Conservation (phyloP, 78 protist genomes). For the Speleostelium caveatum region DNA sequence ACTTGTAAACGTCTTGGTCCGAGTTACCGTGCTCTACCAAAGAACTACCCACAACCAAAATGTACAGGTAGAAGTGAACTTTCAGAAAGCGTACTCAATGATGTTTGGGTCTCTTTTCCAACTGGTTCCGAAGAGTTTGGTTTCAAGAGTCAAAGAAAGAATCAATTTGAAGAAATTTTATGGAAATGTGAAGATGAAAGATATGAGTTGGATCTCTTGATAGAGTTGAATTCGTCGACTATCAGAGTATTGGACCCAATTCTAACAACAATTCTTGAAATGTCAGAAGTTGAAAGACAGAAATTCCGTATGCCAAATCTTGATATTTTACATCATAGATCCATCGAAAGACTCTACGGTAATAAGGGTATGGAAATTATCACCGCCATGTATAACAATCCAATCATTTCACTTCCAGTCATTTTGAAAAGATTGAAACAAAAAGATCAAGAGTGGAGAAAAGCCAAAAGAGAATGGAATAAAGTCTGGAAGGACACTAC, state of each 20-base stretch:
- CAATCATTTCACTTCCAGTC: slow-evolving; percentile 84
- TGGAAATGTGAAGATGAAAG: slow-evolving; percentile 94
- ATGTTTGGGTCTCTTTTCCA: slow-evolving; percentile 89
- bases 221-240: slow-evolving; percentile 84
- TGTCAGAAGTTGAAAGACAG: slow-evolving; percentile 38
- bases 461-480: slow-evolving; percentile 86
- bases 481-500: slow-evolving; percentile 90
- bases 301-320: slow-evolving; percentile 42
- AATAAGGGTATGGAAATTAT: slow-evolving; percentile 58
- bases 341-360: slow-evolving; percentile 42
- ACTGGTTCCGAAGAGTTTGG: slow-evolving; percentile 86
- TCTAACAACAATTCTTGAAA: slow-evolving; percentile 1
- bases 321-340: slow-evolving; percentile 28
- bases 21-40: slow-evolving; percentile 88
- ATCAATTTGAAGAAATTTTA: slow-evolving; percentile 86
- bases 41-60: slow-evolving; percentile 47
- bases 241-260: slow-evolving; percentile 72
- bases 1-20: slow-evolving; percentile 82
- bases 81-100: slow-evolving; percentile 86
- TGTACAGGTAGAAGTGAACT: slow-evolving; percentile 76
- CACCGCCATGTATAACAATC: slow-evolving; percentile 75
- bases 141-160: slow-evolving; percentile 80
- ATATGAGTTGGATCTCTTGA: slow-evolving; percentile 90
- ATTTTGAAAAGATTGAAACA: slow-evolving; percentile 86
- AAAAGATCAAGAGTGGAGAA: slow-evolving; percentile 91